Conservation (phyloP, 2,329 filamentous ascomycete genomes). For the Calonectria pteridis region DNA sequence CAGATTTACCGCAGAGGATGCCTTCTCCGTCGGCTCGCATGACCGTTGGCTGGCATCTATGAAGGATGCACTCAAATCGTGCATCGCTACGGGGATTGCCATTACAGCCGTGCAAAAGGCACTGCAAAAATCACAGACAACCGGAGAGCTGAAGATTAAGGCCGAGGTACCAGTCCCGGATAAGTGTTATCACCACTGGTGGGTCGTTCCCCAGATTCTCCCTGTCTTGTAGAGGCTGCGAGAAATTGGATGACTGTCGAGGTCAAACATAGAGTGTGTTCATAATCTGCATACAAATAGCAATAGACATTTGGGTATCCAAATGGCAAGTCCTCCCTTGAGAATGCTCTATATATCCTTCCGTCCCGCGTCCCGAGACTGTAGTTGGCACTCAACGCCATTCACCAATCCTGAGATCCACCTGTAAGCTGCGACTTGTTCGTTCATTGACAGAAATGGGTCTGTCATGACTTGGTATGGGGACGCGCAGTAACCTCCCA, state of each 20-base stretch:
- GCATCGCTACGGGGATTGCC: constrained; percentile 76
- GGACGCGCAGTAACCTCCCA: constrained; percentile 22
- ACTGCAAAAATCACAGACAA: constrained; percentile 52
- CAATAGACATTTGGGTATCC: constrained; percentile 43
- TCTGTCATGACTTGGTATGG: constrained; percentile 19
- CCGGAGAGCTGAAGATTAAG: constrained; percentile 54
- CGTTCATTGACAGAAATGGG: constrained; percentile 31
- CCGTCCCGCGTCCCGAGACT: neutral
- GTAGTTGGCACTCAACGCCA: constrained; percentile 21
- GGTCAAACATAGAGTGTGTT: constrained; percentile 29
- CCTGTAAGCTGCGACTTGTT: constrained; percentile 21
- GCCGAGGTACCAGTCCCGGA: constrained; percentile 66
- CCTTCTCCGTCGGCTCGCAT: constrained; percentile 69
- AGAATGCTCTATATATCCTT: constrained; percentile 11
- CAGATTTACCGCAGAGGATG: constrained; percentile 63
- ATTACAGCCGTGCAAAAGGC: constrained; percentile 71
- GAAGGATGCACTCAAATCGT: constrained; percentile 75
- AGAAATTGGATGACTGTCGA: neutral
- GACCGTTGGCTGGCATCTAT: constrained; percentile 72
- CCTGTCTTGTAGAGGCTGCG: constrained; percentile 24
- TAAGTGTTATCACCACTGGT: constrained; percentile 73
- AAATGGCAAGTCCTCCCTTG: constrained; percentile 36
- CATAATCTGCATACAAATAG: constrained; percentile 26
- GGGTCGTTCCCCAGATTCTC: constrained; percentile 69
- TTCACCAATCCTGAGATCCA: constrained; percentile 24